Base-by-base conservation (phyloP, 78 protist genomes). In the Pelomyxa schiedti region DNA sequence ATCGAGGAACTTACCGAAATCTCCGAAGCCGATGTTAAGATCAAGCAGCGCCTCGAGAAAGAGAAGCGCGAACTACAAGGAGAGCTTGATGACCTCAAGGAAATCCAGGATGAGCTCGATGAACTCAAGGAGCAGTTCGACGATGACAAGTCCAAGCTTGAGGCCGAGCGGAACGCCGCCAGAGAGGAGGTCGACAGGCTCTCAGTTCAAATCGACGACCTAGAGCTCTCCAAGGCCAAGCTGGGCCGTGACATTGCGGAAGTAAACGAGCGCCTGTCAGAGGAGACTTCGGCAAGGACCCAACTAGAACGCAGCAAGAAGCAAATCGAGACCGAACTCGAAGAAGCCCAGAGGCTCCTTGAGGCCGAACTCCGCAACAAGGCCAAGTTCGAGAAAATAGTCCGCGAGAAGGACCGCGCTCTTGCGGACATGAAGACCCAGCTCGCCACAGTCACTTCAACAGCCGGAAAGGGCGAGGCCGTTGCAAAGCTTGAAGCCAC, bases 61-160 rank as follows among this genome's bases (percentile, higher is more conserved):
- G 88, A 83, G 69, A 83, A 83, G 76, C 74, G 80, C 39, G 81
- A 74, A 38, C 43, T 76, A 41, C 78, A 83, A 65, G 80, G 80
- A 42, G 80, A 74, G 53, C 40, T 69, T 24, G 82, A 75, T 52
- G 88, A 83, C 39, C 32, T 16, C 58, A 24, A 16, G 58, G 8
- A 8, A 29, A 29, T 64, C n/a, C 47, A 72, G 42, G 83, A 79
- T 26, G 72, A 53, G 39, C 58, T 72, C 37, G 89, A 79, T 42
- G 78, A 58, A 37, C 79, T 82, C 32, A 47, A 42, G 2, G 65
- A 28, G 3, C 4, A 6, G 63, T 4, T 26, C 35, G 84, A 76
- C 39, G 84, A 83, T 36, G n/a, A 66, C 68, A 69, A 43, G 47
- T 40, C 82, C 9, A 84, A 66, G 41, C 86, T 75, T 47, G 72